Evolutionary conservation across 345 rosid genomes (phyloP), one percentile per base, ranked within the genome.

Genomic region (Raphanus sativus): DNA sequence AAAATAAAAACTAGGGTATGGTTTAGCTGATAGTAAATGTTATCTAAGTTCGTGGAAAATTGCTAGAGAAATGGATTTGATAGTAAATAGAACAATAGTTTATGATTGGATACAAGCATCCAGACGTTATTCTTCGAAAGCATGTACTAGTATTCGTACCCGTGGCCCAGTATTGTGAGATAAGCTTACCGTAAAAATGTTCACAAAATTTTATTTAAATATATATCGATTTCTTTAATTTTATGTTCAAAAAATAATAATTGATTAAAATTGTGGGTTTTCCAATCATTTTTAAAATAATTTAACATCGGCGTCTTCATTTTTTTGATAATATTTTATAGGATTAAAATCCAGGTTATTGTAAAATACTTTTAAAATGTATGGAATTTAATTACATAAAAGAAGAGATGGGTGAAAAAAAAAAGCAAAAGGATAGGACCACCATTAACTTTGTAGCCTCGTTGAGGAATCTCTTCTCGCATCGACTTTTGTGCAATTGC

Each of bases 391-490:
- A n/a, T 52, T 6, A 15, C 24, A 52, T 52, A 34, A 5, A n/a
- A 21, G 36, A 52, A 28, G 65, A 4, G 34, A 3, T 34, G 24
- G 85, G 85, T 84, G 89, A 65, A 80, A 85, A 86, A 45, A 45
- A 52, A 52, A 52, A 86, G 87, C 77, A 67, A 82, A 64, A 61
- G 72, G 5, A 60, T 40, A 29, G 75, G 69, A 60, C 62, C 73
- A 69, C 50, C 64, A 62, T 73, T 78, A 12, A 67, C 65, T 74
- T 69, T 80, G 71, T 71, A 77, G 80, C 88, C 89, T 90, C 90
- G 95, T 83, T 65, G 87, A 79, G 88, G 95, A 90, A 90, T 90
- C 89, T 86, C 76, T 80, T 56, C 78, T 69, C 16, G 69, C 80
- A 75, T 78, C 81, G 81, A 72, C 67, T 65, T 70, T 71, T 81